Percentiles rank a stretch among this genome's conserved stretches.
These are phyloP conservation scores for Pythium sp. DNA, from an alignment of 352 stramenopile species.

Conservation along the genomic window DNA sequence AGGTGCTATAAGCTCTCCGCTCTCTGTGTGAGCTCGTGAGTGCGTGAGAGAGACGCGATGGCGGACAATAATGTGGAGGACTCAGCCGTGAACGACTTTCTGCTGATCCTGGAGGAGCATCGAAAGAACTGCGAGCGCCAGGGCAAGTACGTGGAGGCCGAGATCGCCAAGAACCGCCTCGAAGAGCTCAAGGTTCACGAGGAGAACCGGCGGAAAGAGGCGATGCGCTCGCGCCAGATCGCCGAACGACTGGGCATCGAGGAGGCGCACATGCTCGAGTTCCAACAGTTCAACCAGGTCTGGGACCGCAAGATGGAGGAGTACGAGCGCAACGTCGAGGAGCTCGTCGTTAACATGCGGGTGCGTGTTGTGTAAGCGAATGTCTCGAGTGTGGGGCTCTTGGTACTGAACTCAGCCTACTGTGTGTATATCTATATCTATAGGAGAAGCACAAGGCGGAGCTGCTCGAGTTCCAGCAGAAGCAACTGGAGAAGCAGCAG, in stretches of 20 bases:
- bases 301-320: slow-evolving; percentile 97
- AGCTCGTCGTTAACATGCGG: slow-evolving; percentile 90
- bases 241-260: slow-evolving; percentile 93
- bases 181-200: slow-evolving; percentile 97
- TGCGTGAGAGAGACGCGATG: neutral
- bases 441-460: slow-evolving; percentile 83
- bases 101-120: slow-evolving; percentile 93
- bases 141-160: slow-evolving; percentile 96
- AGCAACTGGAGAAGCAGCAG: slow-evolving; percentile 89
- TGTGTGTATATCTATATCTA: slow-evolving; percentile 19
- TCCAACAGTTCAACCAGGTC: slow-evolving; percentile 96
- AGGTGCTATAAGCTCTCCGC: neutral
- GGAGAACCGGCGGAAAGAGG: slow-evolving; percentile 92
- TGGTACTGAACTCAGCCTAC: neutral
- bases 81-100: slow-evolving; percentile 82
- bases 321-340: slow-evolving; percentile 91
- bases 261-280: slow-evolving; percentile 98
- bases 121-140: slow-evolving; percentile 96
- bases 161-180: slow-evolving; percentile 95
- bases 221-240: slow-evolving; percentile 95
- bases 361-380: slow-evolving; percentile 17
- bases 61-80: slow-evolving; percentile 67
- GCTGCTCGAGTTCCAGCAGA: slow-evolving; percentile 92
- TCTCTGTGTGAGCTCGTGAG: neutral
- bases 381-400: neutral